A percentile compares a stretch with the other conserved stretches of the same genome.
Conservation (phyloP, 129 eudicot species). For the Helianthus tuberosus region DNA sequence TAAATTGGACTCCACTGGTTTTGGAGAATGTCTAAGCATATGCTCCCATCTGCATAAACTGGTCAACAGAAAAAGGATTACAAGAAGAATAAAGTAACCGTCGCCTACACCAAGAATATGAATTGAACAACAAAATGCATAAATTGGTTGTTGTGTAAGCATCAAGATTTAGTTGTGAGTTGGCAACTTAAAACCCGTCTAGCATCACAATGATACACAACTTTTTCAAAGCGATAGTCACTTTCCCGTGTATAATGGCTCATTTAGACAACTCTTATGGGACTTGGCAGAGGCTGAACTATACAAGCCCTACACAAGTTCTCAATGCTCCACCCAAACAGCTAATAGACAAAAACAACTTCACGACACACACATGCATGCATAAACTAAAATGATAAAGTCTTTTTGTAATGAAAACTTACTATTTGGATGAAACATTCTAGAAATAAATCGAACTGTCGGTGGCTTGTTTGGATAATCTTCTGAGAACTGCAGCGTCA, state of each 20-base stretch:
- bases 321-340: background rate
- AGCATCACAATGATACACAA: background rate
- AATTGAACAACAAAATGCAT: constrained; percentile 3
- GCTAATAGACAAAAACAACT: constrained; percentile 7
- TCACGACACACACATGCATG: constrained; percentile 5
- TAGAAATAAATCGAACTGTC: constrained; percentile 58
- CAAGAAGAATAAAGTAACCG: background rate
- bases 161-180: constrained; percentile 9
- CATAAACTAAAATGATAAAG: constrained; percentile 1
- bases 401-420: constrained; percentile 27
- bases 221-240: background rate
- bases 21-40: constrained; percentile 87
- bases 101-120: background rate
- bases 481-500: constrained; percentile 61
- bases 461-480: constrained; percentile 71
- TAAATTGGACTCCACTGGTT: constrained; percentile 93
- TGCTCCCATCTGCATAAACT: constrained; percentile 87
- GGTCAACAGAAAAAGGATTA: constrained; percentile 15
- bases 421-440: constrained; percentile 77
- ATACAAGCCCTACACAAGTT: constrained; percentile 15
- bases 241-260: background rate
- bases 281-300: background rate
- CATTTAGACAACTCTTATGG: background rate
- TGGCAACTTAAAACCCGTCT: constrained; percentile 8
- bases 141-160: constrained; percentile 1